A percentile compares a stretch with the other conserved stretches of the same genome.
phyloP scores from a whole-genome alignment of 495 filamentous ascomycete species.

The Viridothelium virens region DNA sequence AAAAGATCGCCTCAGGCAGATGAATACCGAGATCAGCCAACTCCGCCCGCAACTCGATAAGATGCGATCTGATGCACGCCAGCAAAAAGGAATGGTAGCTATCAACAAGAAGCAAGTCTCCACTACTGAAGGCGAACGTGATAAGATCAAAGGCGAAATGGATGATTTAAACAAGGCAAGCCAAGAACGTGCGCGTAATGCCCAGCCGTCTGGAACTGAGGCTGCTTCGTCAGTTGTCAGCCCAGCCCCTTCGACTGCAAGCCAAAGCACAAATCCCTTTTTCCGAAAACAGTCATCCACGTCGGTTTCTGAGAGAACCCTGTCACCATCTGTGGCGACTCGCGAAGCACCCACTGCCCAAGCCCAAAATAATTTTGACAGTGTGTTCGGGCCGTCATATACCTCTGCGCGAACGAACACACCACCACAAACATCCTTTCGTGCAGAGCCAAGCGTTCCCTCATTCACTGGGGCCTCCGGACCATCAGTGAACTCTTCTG shows the following conservation, averaged over 20 bases:
- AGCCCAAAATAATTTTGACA: conserved; percentile 71
- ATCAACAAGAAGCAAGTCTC: conserved; percentile 97
- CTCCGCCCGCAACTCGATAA: conserved; percentile 86
- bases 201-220: conserved; percentile 29
- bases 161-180: conserved; percentile 59
- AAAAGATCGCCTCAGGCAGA: conserved; percentile 76
- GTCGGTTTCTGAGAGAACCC: conserved; percentile 54
- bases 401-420: conserved; percentile 35
- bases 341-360: conserved; percentile 41
- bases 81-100: conserved; percentile 89
- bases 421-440: conserved; percentile 54
- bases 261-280: conserved; percentile 81
- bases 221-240: conserved; percentile 47
- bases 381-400: conserved; percentile 76
- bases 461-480: conserved; percentile 40
- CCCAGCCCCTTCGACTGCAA: conserved; percentile 64
- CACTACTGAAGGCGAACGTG: conserved; percentile 77
- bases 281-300: conserved; percentile 60
- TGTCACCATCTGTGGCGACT: conserved; percentile 46
- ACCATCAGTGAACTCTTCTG: conserved; percentile 46
- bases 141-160: conserved; percentile 72
- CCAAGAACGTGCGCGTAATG: conserved; percentile 40
- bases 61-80: conserved; percentile 75
- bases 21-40: conserved; percentile 72
- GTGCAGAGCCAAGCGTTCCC: conserved; percentile 46